These are phyloP conservation scores for Kodamaea ohmeri DNA, from an alignment of 1,139 yeast genomes.

Conservation along the genomic window DNA sequence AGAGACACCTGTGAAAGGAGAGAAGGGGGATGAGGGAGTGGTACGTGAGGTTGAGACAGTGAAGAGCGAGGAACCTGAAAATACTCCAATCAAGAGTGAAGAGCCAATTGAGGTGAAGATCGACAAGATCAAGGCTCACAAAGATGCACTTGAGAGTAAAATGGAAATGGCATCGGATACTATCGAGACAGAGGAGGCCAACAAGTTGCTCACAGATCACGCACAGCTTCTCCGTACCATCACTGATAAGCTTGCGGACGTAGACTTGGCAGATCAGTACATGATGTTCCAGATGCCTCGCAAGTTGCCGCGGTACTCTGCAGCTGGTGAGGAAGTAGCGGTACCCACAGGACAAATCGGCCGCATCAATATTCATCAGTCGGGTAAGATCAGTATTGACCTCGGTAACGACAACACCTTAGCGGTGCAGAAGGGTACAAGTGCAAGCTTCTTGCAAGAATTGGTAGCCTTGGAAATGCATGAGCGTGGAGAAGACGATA, in stretches of 20 bases:
- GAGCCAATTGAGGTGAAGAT: constrained; percentile 32
- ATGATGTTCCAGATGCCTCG: constrained; percentile 73
- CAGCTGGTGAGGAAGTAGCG: no score
- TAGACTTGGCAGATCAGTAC: constrained; percentile 27
- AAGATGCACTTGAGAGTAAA: constrained; percentile 31
- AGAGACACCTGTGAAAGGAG: no score
- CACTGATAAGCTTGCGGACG: constrained; percentile 24
- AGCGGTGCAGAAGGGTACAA: constrained; percentile 73
- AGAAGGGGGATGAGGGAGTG: no score
- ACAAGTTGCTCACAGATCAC: constrained; percentile 34
- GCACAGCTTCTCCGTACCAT: constrained; percentile 28
- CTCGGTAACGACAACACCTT: constrained; percentile 65
- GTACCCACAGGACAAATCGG: constrained; percentile 60
- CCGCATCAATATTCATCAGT: constrained; percentile 66
- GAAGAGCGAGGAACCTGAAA: no score
- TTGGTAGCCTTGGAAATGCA: constrained; percentile 53
- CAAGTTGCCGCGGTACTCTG: constrained; percentile 49
- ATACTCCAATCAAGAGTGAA: constrained; percentile 6
- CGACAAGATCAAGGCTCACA: constrained; percentile 25
- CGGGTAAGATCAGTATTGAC: constrained; percentile 74
- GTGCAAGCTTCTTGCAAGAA: constrained; percentile 72
- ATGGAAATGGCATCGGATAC: constrained; percentile 31
- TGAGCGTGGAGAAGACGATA: constrained; percentile 21
- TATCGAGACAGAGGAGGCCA: constrained; percentile 31
- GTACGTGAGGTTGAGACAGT: no score